Percentiles rank a stretch among this genome's conserved stretches.
Conservation (phyloP, 2,329 filamentous ascomycete genomes). For the Emmonsiellopsis sp. region DNA sequence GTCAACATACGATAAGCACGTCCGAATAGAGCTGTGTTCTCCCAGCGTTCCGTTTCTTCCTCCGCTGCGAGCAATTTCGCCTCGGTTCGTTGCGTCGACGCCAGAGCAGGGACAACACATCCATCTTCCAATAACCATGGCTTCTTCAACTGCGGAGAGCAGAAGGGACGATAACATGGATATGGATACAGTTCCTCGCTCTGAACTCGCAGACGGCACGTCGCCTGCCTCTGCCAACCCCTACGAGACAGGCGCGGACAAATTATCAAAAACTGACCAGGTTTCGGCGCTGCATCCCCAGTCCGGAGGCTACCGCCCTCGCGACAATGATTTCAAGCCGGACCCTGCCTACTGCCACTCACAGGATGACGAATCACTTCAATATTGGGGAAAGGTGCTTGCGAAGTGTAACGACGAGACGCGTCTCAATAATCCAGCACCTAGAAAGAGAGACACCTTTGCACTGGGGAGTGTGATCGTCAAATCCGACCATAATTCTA, state of each 20-base stretch:
- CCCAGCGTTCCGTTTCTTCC: not conserved
- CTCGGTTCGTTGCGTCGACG: not conserved
- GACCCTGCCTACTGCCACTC: conserved; percentile 24
- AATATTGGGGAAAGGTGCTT: conserved; percentile 28
- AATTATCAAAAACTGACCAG: conserved; percentile 24
- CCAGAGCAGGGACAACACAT: not conserved
- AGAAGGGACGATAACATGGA: conserved; percentile 17
- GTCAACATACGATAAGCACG: not conserved
- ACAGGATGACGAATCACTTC: conserved; percentile 18
- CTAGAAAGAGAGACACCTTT: conserved; percentile 24
- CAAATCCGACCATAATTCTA: conserved; percentile 22
- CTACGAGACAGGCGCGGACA: conserved; percentile 25
- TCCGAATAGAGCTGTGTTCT: not conserved
- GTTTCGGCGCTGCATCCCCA: conserved; percentile 23
- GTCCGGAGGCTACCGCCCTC: conserved; percentile 26
- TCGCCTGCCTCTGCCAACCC: conserved; percentile 13
- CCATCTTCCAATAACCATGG: not conserved
- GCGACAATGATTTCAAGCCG: conserved; percentile 26
- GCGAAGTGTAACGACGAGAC: conserved; percentile 19
- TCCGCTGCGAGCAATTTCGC: not conserved
- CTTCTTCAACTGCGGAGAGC: not conserved
- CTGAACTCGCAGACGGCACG: not conserved
- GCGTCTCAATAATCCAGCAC: conserved; percentile 21
- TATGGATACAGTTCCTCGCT: not conserved
- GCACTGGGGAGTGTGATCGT: conserved; percentile 28